Percentiles rank a stretch among this genome's conserved stretches.
Evolutionary conservation across 179 eudicot genomes (phyloP).

Genomic region (Spergularia azorica): DNA sequence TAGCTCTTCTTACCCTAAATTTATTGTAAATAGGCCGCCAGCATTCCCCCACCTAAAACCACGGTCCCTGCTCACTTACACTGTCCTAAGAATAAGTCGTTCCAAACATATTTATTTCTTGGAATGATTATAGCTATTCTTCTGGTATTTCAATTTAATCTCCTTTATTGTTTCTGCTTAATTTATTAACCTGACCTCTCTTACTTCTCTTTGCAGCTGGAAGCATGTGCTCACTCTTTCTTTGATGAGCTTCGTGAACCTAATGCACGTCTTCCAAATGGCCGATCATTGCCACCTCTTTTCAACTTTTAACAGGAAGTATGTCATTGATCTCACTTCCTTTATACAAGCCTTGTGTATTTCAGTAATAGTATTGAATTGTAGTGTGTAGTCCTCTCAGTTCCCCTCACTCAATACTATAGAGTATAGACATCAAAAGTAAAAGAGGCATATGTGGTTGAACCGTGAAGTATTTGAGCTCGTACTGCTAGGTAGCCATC

Average conservation of each 20-base stretch:
- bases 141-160: no score
- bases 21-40: neutral
- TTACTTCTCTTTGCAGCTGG: constrained; percentile 31
- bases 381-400: no score
- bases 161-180: neutral
- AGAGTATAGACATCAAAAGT: no score
- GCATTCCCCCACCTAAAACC: neutral
- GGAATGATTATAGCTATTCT: no score
- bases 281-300: constrained; percentile 44
- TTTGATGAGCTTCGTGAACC: constrained; percentile 43
- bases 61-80: neutral
- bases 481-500: neutral
- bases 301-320: constrained; percentile 44
- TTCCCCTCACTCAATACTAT: no score
- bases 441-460: no score
- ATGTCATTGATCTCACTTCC: constrained; percentile 23
- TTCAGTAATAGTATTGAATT: neutral
- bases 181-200: neutral
- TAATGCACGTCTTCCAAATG: constrained; percentile 45
- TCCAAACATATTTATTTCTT: no score
- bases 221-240: constrained; percentile 48
- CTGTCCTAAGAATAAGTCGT: no score
- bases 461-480: neutral
- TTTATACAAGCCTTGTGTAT: neutral
- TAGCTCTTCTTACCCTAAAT: constrained; percentile 1